These are phyloP conservation scores for Sarcomyxa edulis DNA, from an alignment of 768 basidiomycete genomes.

Conservation along the genomic window DNA sequence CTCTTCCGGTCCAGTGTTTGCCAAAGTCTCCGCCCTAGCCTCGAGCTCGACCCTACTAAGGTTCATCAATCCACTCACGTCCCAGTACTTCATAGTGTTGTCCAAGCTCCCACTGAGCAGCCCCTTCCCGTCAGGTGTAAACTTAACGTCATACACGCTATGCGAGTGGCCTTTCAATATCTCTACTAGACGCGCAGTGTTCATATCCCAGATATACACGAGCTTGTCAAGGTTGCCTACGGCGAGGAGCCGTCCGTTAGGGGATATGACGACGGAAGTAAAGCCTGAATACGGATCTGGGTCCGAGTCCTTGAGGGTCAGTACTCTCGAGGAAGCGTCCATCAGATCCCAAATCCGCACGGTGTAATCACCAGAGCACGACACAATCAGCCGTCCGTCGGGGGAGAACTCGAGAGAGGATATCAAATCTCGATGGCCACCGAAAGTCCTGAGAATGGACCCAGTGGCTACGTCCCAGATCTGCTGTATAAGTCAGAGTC, in stretches of 20 bases:
- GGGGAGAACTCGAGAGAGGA: constrained; percentile 87
- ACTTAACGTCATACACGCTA: constrained; percentile 85
- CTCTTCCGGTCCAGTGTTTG: constrained; percentile 37
- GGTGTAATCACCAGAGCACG: constrained; percentile 58
- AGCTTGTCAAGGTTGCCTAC: constrained; percentile 46
- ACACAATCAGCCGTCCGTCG: constrained; percentile 72
- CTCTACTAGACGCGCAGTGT: constrained; percentile 64
- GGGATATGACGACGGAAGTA: constrained; percentile 75
- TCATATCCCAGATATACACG: constrained; percentile 69
- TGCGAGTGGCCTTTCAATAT: constrained; percentile 74
- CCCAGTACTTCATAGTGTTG: constrained; percentile 86
- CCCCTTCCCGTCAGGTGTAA: constrained; percentile 87
- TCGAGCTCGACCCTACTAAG: constrained; percentile 41
- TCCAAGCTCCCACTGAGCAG: constrained; percentile 91
- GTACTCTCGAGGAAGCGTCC: constrained; percentile 31
- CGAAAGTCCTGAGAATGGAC: constrained; percentile 66
- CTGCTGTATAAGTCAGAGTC: constrained; percentile 27
- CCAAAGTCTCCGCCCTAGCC: constrained; percentile 39
- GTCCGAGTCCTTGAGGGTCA: constrained; percentile 51
- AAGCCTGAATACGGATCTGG: constrained; percentile 48
- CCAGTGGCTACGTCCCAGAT: constrained; percentile 87
- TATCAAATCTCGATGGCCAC: constrained; percentile 87
- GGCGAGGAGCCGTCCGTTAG: constrained; percentile 59
- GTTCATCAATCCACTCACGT: constrained; percentile 71
- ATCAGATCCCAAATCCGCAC: constrained; percentile 26